Percentiles rank a stretch among this genome's conserved stretches.
Conservation (phyloP, 192 early-diverging fungal species). For the Mortierella hygrophila region DNA sequence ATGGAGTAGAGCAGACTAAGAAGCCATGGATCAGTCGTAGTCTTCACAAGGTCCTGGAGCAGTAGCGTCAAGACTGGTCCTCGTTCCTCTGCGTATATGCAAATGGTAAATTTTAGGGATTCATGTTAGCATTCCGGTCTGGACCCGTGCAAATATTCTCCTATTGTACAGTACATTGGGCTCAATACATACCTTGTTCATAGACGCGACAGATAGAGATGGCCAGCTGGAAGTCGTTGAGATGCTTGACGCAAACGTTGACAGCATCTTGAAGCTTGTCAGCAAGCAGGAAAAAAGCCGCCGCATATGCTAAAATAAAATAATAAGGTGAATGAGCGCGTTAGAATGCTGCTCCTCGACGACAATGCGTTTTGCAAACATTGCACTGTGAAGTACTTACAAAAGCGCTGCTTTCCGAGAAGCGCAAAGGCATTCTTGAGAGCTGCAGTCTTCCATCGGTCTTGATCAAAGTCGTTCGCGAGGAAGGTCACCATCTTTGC, state of each 20-base stretch:
- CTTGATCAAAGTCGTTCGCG: conserved; percentile 90
- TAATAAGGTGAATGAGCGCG: neutral
- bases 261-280: conserved; percentile 92
- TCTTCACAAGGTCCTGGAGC: conserved; percentile 25
- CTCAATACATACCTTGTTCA: conserved; percentile 75
- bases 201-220: conserved; percentile 91
- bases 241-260: conserved; percentile 91
- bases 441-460: conserved; percentile 93
- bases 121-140: neutral
- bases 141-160: neutral
- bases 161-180: no score
- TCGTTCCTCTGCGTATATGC: conserved; percentile 30
- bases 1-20: conserved; percentile 52
- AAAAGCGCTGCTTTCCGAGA: conserved; percentile 93
- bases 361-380: neutral
- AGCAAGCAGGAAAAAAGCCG: conserved; percentile 94
- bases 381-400: conserved; percentile 51
- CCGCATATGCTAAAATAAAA: conserved; percentile 82
- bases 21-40: conserved; percentile 48
- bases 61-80: conserved; percentile 40
- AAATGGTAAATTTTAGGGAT: neutral
- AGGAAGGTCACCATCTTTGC: conserved; percentile 91
- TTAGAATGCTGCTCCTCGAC: neutral
- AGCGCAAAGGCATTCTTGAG: conserved; percentile 99
- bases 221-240: conserved; percentile 94